Percentiles rank a stretch among this genome's conserved stretches.
Conservation (phyloP, 148 eudicot species). For the Fallopia convolvulus region DNA sequence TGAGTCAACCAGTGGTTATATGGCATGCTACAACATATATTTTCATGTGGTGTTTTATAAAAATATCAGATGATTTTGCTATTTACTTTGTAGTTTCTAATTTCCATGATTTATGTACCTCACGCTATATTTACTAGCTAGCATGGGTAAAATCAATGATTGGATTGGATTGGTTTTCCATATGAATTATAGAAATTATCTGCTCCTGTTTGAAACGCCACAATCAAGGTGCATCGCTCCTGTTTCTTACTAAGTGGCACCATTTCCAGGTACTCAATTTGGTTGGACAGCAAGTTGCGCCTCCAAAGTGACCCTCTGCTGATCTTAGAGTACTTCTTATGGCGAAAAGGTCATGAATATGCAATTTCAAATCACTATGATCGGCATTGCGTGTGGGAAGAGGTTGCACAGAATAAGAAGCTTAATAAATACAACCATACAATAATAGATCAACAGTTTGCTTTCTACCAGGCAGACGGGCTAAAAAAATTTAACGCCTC, state of each 20-base stretch:
- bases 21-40: not conserved
- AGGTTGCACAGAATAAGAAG: constrained; percentile 91
- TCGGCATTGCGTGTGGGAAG: constrained; percentile 99
- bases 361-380: constrained; percentile 99
- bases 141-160: not conserved
- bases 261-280: constrained; percentile 77
- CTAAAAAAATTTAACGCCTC: constrained; percentile 73
- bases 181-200: not conserved
- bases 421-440: constrained; percentile 94
- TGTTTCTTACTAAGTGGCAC: not conserved
- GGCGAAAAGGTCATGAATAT: constrained; percentile 87
- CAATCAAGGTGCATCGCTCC: constrained; percentile 2
- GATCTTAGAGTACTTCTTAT: constrained; percentile 78
- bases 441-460: constrained; percentile 84
- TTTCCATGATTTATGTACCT: not conserved
- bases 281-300: constrained; percentile 97
- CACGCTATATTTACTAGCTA: not conserved
- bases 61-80: not conserved
- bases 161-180: not conserved
- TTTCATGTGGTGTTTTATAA: not conserved
- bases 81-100: not conserved
- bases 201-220: not conserved
- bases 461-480: constrained; percentile 92
- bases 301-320: constrained; percentile 86
- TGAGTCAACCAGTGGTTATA: not conserved